Conservation (phyloP, 2,329 filamentous ascomycete species). For the Blumeriella jaapii region DNA sequence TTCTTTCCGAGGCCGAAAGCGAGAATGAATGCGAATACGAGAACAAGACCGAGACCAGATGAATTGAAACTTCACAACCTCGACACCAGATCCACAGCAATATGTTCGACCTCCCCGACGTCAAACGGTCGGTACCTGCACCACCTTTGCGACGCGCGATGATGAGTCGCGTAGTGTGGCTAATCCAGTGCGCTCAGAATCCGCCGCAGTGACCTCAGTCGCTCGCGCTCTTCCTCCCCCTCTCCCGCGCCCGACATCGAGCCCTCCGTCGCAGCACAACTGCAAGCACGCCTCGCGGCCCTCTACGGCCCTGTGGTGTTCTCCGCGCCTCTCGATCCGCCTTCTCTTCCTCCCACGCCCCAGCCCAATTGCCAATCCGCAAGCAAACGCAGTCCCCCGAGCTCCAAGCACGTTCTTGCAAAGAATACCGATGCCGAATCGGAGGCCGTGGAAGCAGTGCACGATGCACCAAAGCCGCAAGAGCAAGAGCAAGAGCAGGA, state of each 20-base stretch:
- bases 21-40: too few species aligned
- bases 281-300: constrained; percentile 17
- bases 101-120: constrained; percentile 42
- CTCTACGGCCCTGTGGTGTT: constrained; percentile 17
- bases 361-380: not conserved
- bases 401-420: too few species aligned
- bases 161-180: not conserved
- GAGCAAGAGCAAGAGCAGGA: not conserved
- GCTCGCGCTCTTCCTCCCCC: constrained; percentile 14
- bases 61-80: not conserved
- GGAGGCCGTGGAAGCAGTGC: constrained; percentile 18
- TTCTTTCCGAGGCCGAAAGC: too few species aligned
- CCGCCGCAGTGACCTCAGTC: constrained; percentile 41
- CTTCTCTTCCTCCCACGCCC: too few species aligned
- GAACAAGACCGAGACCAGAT: too few species aligned
- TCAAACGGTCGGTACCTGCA: constrained; percentile 34
- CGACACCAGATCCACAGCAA: constrained; percentile 1
- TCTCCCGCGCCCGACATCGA: constrained; percentile 21
- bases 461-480: constrained; percentile 11
- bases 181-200: constrained; percentile 30
- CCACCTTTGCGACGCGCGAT: not conserved
- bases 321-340: not conserved
- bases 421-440: constrained; percentile 9
- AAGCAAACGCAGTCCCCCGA: not conserved
- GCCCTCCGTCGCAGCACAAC: constrained; percentile 2